Conservation (phyloP, 306 rosid species). For the Malus asiatica region DNA sequence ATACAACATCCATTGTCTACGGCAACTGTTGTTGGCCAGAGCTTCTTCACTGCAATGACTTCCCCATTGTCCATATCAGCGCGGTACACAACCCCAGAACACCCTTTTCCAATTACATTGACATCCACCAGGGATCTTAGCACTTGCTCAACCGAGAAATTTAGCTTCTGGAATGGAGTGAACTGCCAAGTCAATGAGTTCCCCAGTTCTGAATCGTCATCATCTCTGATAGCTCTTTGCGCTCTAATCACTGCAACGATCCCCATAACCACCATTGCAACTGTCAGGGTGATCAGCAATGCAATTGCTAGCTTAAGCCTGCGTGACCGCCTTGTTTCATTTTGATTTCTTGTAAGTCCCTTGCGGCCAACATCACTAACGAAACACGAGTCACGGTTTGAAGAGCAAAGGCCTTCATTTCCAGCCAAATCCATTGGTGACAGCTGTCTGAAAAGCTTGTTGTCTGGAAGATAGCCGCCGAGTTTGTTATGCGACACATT, state of each 20-base stretch:
- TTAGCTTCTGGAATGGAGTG: constrained; percentile 91
- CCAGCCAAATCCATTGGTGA: constrained; percentile 58
- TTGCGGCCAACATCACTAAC: constrained; percentile 27
- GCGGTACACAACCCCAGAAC: constrained; percentile 83
- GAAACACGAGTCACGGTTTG: constrained; percentile 59
- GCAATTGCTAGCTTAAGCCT: constrained; percentile 70
- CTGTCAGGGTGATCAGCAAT: constrained; percentile 55
- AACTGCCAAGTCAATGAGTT: constrained; percentile 89
- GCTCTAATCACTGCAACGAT: constrained; percentile 72
- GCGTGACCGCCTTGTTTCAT: constrained; percentile 36
- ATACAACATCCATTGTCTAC: constrained; percentile 32
- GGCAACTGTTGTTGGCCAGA: constrained; percentile 66
- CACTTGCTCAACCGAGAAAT: constrained; percentile 64
- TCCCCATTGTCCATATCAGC: constrained; percentile 71
- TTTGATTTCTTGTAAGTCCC: constrained; percentile 27
- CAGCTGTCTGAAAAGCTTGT: constrained; percentile 71
- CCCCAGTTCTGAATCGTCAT: constrained; percentile 69
- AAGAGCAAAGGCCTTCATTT: constrained; percentile 66
- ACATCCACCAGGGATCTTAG: constrained; percentile 63
- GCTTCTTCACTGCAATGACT: constrained; percentile 88
- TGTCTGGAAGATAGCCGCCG: constrained; percentile 75
- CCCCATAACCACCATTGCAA: constrained; percentile 68
- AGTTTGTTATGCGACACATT: constrained; percentile 79
- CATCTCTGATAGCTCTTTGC: constrained; percentile 39
- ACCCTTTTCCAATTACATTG: constrained; percentile 83